Conservation (phyloP, 2,329 filamentous ascomycete genomes). For the Nemania sp. region DNA sequence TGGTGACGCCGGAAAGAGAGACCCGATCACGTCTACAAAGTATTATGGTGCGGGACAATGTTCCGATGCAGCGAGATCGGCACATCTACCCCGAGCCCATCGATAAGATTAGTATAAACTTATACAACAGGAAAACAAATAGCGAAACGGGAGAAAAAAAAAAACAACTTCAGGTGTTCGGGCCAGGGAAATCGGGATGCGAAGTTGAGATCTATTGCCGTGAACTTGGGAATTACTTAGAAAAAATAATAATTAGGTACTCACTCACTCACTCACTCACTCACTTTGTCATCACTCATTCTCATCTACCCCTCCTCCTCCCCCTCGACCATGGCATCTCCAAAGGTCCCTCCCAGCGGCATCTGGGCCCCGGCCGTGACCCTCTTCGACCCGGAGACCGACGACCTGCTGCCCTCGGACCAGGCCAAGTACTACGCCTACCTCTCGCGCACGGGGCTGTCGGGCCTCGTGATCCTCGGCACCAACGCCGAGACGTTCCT, state of each 20-base stretch:
- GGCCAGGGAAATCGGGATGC: too few species aligned
- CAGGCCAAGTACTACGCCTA: conserved; percentile 56
- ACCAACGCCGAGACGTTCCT: conserved; percentile 50
- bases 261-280: neutral
- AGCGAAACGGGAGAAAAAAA: too few species aligned
- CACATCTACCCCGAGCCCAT: conserved; percentile 31
- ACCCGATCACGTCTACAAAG: too few species aligned
- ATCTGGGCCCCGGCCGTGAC: conserved; percentile 59
- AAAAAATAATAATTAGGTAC: neutral
- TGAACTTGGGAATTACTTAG: too few species aligned
- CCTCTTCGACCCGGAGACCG: conserved; percentile 54
- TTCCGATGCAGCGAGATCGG: conserved; percentile 30
- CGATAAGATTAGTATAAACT: neutral
- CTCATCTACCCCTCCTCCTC: too few species aligned
- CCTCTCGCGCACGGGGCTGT: conserved; percentile 46
- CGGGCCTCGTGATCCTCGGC: conserved; percentile 42
- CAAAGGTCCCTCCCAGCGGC: conserved; percentile 41
- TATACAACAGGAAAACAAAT: too few species aligned
- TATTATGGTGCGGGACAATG: conserved; percentile 14
- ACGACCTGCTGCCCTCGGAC: conserved; percentile 50
- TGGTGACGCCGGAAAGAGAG: neutral
- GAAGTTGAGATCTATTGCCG: too few species aligned
- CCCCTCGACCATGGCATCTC: conserved; percentile 30
- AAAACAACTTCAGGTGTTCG: too few species aligned
- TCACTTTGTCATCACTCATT: neutral